phyloP scores from a whole-genome alignment of 83 land plant species.

The Thuja plicata region DNA sequence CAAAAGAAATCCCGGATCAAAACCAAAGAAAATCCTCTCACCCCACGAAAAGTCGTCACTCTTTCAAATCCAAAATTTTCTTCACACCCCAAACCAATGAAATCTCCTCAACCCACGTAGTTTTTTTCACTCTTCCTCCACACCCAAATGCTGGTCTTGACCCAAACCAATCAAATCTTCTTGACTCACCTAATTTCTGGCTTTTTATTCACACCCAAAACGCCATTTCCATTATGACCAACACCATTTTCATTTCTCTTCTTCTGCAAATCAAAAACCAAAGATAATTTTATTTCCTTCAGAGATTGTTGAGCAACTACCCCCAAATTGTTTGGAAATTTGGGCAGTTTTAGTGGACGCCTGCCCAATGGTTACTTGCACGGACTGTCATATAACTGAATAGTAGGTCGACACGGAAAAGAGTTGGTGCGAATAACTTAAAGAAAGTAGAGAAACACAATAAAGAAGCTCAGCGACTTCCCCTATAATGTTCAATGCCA shows the following conservation, averaged over 20 bases:
- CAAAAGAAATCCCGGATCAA: background rate
- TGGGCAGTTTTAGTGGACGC: too few species aligned
- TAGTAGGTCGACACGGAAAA: background rate
- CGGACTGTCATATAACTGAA: background rate
- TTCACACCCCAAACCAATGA: background rate
- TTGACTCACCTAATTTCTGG: background rate
- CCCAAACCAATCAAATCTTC: background rate
- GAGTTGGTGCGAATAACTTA: background rate
- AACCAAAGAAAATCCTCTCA: background rate
- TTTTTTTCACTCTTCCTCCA: background rate
- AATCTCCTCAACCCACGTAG: background rate
- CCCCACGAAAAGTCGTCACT: background rate
- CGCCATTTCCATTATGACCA: background rate
- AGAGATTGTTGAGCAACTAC: conserved; percentile 1
- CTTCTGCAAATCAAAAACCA: background rate
- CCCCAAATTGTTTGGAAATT: background rate
- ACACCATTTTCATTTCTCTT: background rate
- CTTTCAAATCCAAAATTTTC: background rate
- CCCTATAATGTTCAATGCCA: background rate
- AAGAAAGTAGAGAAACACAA: background rate
- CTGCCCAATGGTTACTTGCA: conserved; percentile 7
- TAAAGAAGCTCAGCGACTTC: background rate
- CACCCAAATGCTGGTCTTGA: background rate
- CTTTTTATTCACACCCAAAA: background rate
- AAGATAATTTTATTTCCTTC: background rate